phyloP scores from a whole-genome alignment of 495 filamentous ascomycete species.

The Glutinoglossum americanum region DNA sequence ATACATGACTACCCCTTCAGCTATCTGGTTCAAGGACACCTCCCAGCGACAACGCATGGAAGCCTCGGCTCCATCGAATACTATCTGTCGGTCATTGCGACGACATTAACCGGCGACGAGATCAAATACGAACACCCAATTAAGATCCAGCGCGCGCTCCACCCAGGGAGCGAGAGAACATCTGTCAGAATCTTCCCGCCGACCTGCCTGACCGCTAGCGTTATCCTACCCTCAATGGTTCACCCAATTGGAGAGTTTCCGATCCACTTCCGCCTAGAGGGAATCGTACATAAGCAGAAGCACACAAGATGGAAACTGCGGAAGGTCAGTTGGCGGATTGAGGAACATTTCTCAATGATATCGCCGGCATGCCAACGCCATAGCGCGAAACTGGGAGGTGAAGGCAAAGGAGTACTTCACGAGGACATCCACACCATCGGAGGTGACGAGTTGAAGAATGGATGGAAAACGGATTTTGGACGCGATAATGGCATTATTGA shows the following conservation, averaged over 20 bases:
- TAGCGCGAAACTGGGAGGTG: constrained; percentile 43
- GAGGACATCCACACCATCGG: constrained; percentile 57
- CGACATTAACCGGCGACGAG: constrained; percentile 33
- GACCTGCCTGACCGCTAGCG: constrained; percentile 68
- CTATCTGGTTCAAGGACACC: constrained; percentile 64
- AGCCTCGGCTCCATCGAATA: constrained; percentile 57
- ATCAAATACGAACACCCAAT: constrained; percentile 43
- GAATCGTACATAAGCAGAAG: constrained; percentile 34
- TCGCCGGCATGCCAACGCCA: constrained; percentile 70
- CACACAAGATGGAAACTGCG: constrained; percentile 70
- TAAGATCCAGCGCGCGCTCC: constrained; percentile 52
- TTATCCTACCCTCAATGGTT: constrained; percentile 59
- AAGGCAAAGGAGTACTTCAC: constrained; percentile 56
- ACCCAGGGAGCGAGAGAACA: constrained; percentile 47
- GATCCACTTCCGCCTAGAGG: constrained; percentile 57
- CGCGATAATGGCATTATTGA: constrained; percentile 50
- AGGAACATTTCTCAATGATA: constrained; percentile 60
- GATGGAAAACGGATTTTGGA: constrained; percentile 94
- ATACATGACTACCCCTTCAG: constrained; percentile 79
- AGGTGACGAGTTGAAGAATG: constrained; percentile 49
- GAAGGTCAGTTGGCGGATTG: constrained; percentile 80
- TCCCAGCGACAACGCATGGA: constrained; percentile 63
- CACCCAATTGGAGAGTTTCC: constrained; percentile 74
- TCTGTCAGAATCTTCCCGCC: constrained; percentile 89
- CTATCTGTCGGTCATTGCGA: constrained; percentile 49